phyloP scores from a whole-genome alignment of 116 monocot genomes.

The Trichopus zeylanicus region DNA sequence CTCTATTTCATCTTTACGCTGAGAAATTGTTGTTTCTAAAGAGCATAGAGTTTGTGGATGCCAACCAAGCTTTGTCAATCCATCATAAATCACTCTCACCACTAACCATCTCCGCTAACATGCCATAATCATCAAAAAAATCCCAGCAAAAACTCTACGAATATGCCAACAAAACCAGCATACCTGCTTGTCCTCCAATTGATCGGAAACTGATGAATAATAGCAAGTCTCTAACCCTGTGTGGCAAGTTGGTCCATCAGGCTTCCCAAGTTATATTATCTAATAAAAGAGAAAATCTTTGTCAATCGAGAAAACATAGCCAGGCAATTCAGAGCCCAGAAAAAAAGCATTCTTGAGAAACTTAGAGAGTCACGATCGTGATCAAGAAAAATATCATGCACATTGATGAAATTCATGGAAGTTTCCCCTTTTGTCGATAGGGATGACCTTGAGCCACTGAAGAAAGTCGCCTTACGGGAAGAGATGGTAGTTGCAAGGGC shows the following conservation, averaged over 20 bases:
- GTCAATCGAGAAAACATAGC: background rate
- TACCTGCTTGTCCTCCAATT: constrained; percentile 53
- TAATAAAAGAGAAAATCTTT: constrained; percentile 7
- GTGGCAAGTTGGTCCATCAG: constrained; percentile 93
- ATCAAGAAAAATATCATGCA: constrained; percentile 85
- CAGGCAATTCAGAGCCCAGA: background rate
- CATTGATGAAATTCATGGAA: constrained; percentile 88
- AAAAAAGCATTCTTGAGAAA: background rate
- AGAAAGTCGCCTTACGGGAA: constrained; percentile 82
- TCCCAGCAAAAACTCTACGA: background rate
- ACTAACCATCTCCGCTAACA: no score
- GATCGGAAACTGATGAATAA: constrained; percentile 59
- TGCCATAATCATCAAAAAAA: background rate
- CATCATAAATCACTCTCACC: constrained; percentile 6
- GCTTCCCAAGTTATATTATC: constrained; percentile 93
- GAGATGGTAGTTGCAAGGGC: constrained; percentile 67
- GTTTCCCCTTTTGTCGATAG: constrained; percentile 97
- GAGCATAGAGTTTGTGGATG: constrained; percentile 65
- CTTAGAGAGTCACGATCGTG: constrained; percentile 92
- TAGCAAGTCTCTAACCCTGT: constrained; percentile 90
- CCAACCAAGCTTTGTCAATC: constrained; percentile 33
- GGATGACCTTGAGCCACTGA: constrained; percentile 74
- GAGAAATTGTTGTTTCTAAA: constrained; percentile 67
- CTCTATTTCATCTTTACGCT: constrained; percentile 51
- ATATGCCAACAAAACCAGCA: constrained; percentile 2